Base-by-base conservation (phyloP, 352 stramenopile genomes). In the Phytophthora fragariaefolia region DNA sequence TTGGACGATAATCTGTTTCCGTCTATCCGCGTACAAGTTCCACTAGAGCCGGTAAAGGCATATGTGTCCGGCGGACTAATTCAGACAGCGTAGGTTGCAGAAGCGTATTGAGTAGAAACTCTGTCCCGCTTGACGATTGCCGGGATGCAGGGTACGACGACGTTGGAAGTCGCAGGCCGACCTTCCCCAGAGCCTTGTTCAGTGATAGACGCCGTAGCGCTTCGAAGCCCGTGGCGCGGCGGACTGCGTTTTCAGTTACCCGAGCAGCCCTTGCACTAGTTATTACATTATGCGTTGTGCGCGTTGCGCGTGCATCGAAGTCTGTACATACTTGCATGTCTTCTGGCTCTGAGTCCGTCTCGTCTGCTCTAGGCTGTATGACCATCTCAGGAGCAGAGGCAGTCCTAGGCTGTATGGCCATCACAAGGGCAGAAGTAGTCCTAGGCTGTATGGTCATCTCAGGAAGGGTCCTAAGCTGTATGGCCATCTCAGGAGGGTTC, bases 191-290 rank as follows among this genome's bases (percentile, higher is more conserved):
- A 58, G 50, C 50, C 50, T 58, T 58, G 30, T 12, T 36, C 30
- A 36, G 30, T 36, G 5, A 36, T 2, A 36, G 5, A 36, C 30
- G 30, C 2, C 50, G 50, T 36, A 58, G 50, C 47, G 30, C 32
- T 58, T 58, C 50, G 20, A 10, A 20, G 10, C 1, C 20, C 50
- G 50, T 36, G 45, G 32, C 50, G 22, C 50, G 50, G n/a, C 32
- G 50, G 10, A 58, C 50, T 32, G 50, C 50, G 12, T 58, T 58
- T 30, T 58, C 50, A 32, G 50, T 47, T 36, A 58, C 50, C 50
- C 15, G 20, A 47, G 30, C 34, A 47, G 50, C 30, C 50, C 30
- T 46, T 47, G 34, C 50, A 58, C 50, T 58, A 46, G 50, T 24
- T 46, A 58, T 58, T 47, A 47, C 32, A 9, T 23, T 17, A 40